Conservation (phyloP, 352 stramenopile species). For the Globisporangium lucens region DNA sequence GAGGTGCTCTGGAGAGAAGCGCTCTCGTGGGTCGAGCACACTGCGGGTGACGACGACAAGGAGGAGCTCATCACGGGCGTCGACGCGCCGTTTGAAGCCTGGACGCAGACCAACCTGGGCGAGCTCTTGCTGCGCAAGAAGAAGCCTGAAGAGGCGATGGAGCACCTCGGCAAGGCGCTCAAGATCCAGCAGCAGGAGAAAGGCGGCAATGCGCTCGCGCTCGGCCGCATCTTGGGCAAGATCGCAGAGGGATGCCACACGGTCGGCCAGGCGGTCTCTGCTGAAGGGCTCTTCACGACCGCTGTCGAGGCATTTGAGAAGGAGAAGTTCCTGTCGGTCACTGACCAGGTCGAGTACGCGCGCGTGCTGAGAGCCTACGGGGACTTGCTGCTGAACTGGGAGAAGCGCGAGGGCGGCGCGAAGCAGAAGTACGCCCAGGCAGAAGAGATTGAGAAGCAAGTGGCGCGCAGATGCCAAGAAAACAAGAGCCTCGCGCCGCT, state of each 20-base stretch:
- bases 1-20: conserved; percentile 71
- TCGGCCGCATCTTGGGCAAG: conserved; percentile 61
- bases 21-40: conserved; percentile 58
- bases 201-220: conserved; percentile 45
- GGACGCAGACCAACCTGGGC: conserved; percentile 66
- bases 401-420: conserved; percentile 47
- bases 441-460: conserved; percentile 32
- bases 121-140: conserved; percentile 61
- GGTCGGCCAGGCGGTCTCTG: conserved; percentile 65
- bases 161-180: conserved; percentile 64
- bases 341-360: conserved; percentile 69
- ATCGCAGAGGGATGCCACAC: conserved; percentile 65
- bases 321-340: conserved; percentile 42
- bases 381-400: conserved; percentile 47
- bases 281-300: conserved; percentile 66
- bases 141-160: conserved; percentile 61
- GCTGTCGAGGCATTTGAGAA: conserved; percentile 71
- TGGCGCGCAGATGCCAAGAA: conserved; percentile 26
- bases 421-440: conserved; percentile 41
- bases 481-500: conserved; percentile 30
- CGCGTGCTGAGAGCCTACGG: conserved; percentile 56
- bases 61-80: conserved; percentile 51
- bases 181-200: conserved; percentile 53
- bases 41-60: conserved; percentile 32
- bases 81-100: conserved; percentile 60